Evolutionary conservation across 2,329 filamentous ascomycete genomes (phyloP), one percentile per base, ranked within the genome.

Genomic region (Tolypocladium endophyticum): DNA sequence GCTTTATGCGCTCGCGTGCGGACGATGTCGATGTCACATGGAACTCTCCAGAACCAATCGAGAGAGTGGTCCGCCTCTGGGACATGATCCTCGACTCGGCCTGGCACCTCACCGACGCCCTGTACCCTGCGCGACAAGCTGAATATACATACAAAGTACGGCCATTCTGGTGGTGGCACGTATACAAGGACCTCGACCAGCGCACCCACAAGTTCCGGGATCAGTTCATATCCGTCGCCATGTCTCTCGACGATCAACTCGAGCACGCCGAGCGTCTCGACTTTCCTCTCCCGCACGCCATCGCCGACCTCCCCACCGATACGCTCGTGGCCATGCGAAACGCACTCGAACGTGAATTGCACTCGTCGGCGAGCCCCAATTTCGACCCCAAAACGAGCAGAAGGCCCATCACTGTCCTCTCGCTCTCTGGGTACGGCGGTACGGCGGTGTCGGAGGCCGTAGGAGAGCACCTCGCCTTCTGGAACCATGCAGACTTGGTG

Each of bases 401-500:
- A 63, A 70, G 75, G 28, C 75, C 76, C 35, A 71, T 77, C 25
- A 72, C 69, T 11, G 64, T 77, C 18, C 62, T 77, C 14, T 70
- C 72, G 5, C 67, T 73, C 57, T 73, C 73, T 20, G 74, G 75
- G 0, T 76, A 75, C 55, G 67, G 72, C 14, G 75, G 75, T 1
- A 73, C 70, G 47, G 69, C 71, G 1, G 71, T 76, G 59, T 67
- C 73, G n/a, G 66, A 73, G 58, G 68, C 73, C 20, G 75, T 89
- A n/a, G 81, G 92, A 2, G 79, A 83, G 61, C 79, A 83, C 57
- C 75, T 88, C 52, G 88, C 88, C 0, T 74, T 76, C 16, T 79
- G 84, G 39, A 74, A 88, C 7, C 76, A 75, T 8, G 87, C 89
- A 3, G 85, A 93, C 64, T 68, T 93, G 3, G 74, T 94, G 38